Evolutionary conservation across 768 basidiomycete genomes (phyloP).

Genomic region (Amanita jacksonii): DNA sequence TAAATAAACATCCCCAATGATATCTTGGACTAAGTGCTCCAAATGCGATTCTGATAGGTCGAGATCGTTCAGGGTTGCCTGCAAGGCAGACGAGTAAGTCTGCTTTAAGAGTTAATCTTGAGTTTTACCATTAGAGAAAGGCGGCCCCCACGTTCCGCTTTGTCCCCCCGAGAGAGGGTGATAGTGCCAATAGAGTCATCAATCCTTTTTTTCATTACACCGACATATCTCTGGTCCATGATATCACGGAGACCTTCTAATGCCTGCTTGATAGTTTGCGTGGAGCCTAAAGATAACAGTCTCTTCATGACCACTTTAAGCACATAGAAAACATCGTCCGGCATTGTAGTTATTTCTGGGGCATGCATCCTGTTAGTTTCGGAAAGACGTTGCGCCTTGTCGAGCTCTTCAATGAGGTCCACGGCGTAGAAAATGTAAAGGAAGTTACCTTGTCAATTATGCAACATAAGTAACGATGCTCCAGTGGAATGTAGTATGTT

Average conservation of each 20-base stretch:
- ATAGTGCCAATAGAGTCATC: slow-evolving; percentile 76
- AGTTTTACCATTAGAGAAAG: slow-evolving; percentile 75
- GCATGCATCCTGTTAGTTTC: slow-evolving; percentile 55
- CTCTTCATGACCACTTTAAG: slow-evolving; percentile 77
- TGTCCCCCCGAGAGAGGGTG: slow-evolving; percentile 50
- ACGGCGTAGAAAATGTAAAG: background rate
- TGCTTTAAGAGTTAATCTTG: background rate
- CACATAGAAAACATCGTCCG: slow-evolving; percentile 96
- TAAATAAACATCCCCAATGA: slow-evolving; percentile 43
- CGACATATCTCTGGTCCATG: slow-evolving; percentile 77
- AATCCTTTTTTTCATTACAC: slow-evolving; percentile 73
- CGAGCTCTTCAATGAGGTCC: background rate
- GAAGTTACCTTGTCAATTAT: slow-evolving; percentile 73
- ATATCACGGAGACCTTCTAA: slow-evolving; percentile 57
- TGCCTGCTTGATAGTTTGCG: slow-evolving; percentile 46
- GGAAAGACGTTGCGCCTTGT: slow-evolving; percentile 82
- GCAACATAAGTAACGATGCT: slow-evolving; percentile 83
- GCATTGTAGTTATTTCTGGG: slow-evolving; percentile 63
- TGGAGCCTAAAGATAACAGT: slow-evolving; percentile 67
- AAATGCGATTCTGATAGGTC: slow-evolving; percentile 86
- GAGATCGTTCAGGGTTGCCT: slow-evolving; percentile 92
- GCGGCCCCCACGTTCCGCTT: slow-evolving; percentile 72
- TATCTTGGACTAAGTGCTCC: slow-evolving; percentile 67
- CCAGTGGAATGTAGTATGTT: slow-evolving; percentile 80
- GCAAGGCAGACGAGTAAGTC: slow-evolving; percentile 6